Conservation (phyloP, 805 yeast genomes). For the Teunomyces barrocoloradensis region DNA sequence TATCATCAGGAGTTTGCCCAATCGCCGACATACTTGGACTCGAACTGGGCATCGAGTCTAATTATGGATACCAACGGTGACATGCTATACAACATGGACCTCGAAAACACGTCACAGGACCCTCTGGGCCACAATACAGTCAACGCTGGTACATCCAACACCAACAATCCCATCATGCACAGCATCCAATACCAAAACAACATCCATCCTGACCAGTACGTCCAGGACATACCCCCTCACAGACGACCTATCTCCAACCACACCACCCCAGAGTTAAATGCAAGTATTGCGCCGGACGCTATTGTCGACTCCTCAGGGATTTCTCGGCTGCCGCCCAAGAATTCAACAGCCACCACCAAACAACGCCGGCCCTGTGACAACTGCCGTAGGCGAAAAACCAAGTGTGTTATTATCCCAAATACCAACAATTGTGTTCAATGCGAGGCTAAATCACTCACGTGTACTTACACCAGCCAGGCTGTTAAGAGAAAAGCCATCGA, state of each 20-base stretch:
- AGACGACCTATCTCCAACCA: neutral
- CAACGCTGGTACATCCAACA: neutral
- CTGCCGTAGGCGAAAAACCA: conserved; percentile 75
- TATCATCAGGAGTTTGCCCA: conserved; percentile 6
- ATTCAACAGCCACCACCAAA: conserved; percentile 21
- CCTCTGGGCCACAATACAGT: neutral
- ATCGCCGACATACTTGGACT: conserved; percentile 17
- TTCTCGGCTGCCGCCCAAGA: conserved; percentile 1
- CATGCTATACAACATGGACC: conserved; percentile 33
- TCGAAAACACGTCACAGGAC: conserved; percentile 10
- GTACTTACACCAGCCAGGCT: conserved; percentile 69
- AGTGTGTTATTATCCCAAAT: conserved; percentile 70
- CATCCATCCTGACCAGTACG: conserved; percentile 15
- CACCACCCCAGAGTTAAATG: neutral
- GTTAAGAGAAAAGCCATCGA: conserved; percentile 33
- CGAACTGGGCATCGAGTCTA: conserved; percentile 34
- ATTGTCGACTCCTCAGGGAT: neutral
- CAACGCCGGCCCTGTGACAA: conserved; percentile 75
- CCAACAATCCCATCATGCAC: conserved; percentile 25
- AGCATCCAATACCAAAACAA: conserved; percentile 31
- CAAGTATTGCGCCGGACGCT: conserved; percentile 2
- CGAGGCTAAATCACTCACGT: conserved; percentile 67
- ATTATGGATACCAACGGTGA: conserved; percentile 32
- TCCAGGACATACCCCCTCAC: neutral
- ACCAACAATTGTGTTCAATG: conserved; percentile 70